Evolutionary conservation across 2,329 filamentous ascomycete species (phyloP).

Genomic region (Cladophialophora bantiana): DNA sequence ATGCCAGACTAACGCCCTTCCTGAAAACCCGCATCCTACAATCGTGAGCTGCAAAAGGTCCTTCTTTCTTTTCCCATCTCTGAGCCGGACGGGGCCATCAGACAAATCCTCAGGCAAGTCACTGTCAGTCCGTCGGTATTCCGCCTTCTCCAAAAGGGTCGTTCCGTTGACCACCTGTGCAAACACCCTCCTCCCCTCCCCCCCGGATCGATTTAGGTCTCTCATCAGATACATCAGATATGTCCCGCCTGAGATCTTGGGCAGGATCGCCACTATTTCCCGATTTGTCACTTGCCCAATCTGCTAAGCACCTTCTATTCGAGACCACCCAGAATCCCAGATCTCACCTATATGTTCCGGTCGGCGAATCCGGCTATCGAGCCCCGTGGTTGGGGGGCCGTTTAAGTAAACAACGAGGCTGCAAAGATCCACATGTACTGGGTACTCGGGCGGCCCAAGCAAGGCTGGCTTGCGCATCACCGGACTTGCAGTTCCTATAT

Average conservation of each 20-base stretch:
- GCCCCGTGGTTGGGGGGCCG: neutral
- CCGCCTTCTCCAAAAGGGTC: too few species aligned
- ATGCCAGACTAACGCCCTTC: too few species aligned
- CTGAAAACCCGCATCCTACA: too few species aligned
- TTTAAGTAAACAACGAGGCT: neutral
- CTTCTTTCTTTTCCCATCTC: too few species aligned
- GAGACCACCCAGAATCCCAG: neutral
- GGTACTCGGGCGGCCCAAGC: too few species aligned
- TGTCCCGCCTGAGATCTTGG: neutral
- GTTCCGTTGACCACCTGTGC: neutral
- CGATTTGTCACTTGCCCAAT: neutral
- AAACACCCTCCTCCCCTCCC: neutral
- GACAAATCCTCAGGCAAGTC: too few species aligned
- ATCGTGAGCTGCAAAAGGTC: too few species aligned
- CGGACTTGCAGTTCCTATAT: conserved; percentile 1
- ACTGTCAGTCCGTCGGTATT: too few species aligned
- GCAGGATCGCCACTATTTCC: neutral
- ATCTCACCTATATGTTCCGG: neutral
- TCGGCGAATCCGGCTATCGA: neutral
- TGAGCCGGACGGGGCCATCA: too few species aligned
- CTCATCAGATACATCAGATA: neutral
- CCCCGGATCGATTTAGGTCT: neutral
- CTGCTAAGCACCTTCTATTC: neutral
- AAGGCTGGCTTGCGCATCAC: neutral
- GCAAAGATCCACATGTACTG: neutral